Percentiles rank a stretch among this genome's conserved stretches.
Conservation (phyloP, 2,329 filamentous ascomycete species). For the Arthrocladium fulminans region DNA sequence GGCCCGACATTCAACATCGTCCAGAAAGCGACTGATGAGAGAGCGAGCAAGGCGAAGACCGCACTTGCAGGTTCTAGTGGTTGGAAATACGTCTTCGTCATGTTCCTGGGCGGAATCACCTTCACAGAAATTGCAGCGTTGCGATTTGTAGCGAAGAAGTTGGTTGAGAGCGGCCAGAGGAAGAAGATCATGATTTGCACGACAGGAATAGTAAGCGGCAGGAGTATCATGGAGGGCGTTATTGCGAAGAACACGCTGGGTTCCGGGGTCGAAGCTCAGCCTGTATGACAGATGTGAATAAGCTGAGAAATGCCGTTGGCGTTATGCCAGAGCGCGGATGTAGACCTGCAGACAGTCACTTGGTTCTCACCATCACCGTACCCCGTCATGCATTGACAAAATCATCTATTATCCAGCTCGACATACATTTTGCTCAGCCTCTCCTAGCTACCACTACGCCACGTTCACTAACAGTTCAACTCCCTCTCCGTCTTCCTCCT, state of each 20-base stretch:
- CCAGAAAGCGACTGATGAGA: slow-evolving; percentile 78
- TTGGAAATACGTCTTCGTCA: slow-evolving; percentile 85
- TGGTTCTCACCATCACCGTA: too few species aligned
- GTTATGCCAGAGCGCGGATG: too few species aligned
- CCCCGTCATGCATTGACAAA: background rate
- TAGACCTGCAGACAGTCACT: too few species aligned
- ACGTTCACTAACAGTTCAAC: background rate
- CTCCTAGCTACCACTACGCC: background rate
- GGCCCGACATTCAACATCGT: slow-evolving; percentile 86
- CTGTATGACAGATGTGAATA: background rate
- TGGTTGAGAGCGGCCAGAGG: slow-evolving; percentile 54
- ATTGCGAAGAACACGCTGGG: slow-evolving; percentile 62
- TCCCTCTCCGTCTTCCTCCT: slow-evolving; percentile 13
- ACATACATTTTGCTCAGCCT: too few species aligned
- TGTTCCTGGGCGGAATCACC: slow-evolving; percentile 93
- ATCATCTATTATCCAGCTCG: too few species aligned
- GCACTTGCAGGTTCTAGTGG: slow-evolving; percentile 66
- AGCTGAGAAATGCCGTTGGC: background rate
- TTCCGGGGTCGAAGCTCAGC: background rate
- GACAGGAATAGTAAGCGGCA: slow-evolving; percentile 82
- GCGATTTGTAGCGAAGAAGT: slow-evolving; percentile 76
- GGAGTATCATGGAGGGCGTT: slow-evolving; percentile 76
- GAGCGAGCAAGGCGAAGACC: slow-evolving; percentile 76
- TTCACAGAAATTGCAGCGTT: slow-evolving; percentile 93
- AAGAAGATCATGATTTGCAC: slow-evolving; percentile 86